A percentile compares a stretch with the other conserved stretches of the same genome.
Evolutionary conservation across 1,284 basidiomycete species (phyloP).

Genomic region (Microbotryomycetes sp.): DNA sequence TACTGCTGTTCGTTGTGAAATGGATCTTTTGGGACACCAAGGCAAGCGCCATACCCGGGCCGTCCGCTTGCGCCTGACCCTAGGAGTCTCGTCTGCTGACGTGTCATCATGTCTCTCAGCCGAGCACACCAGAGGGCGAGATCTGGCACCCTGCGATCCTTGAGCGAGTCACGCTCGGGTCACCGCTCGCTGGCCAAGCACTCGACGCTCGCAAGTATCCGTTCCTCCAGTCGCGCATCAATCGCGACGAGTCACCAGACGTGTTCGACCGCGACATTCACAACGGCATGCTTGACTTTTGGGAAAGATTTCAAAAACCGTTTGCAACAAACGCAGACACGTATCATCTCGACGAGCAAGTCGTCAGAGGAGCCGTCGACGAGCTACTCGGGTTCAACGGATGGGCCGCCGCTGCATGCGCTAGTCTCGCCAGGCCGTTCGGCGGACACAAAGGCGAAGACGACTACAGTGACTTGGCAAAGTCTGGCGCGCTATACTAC

Average conservation of each 20-base stretch:
- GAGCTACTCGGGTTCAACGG: constrained; percentile 84
- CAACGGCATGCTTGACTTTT: constrained; percentile 75
- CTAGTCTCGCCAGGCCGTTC: constrained; percentile 80
- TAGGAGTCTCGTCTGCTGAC: not conserved
- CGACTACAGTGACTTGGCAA: constrained; percentile 75
- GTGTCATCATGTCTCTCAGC: constrained; percentile 5
- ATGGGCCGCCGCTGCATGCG: constrained; percentile 97
- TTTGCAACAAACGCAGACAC: constrained; percentile 59
- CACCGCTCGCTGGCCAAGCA: constrained; percentile 52
- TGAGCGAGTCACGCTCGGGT: constrained; percentile 69
- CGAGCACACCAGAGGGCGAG: constrained; percentile 34
- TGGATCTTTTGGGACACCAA: constrained; percentile 32
- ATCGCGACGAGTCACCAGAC: constrained; percentile 56
- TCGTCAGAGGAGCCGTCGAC: constrained; percentile 76
- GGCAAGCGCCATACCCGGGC: constrained; percentile 2
- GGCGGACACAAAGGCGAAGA: constrained; percentile 72
- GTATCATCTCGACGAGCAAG: constrained; percentile 76
- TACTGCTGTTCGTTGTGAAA: constrained; percentile 20
- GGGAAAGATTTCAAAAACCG: constrained; percentile 81
- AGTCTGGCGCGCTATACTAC: constrained; percentile 77
- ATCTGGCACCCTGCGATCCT: constrained; percentile 49
- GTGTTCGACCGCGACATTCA: constrained; percentile 65
- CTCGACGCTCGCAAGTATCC: constrained; percentile 78
- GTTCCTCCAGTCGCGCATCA: constrained; percentile 69
- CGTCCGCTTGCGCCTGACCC: not conserved